Evolutionary conservation across 2,329 filamentous ascomycete genomes (phyloP), one percentile per base, ranked within the genome.

Genomic region (Myriosclerotinia scirpicola): DNA sequence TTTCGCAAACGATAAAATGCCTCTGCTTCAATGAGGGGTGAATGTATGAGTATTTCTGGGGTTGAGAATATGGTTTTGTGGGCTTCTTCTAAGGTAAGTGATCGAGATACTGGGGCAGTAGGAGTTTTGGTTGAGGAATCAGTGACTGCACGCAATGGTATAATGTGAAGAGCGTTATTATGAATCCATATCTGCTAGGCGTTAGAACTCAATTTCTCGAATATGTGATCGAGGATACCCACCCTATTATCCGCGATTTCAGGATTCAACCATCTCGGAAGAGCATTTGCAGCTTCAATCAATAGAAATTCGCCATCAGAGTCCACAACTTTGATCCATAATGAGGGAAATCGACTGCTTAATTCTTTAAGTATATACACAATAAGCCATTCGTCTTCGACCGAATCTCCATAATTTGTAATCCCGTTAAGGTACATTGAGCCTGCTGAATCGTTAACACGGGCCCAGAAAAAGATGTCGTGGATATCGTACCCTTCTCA

Each of bases 351-450:
- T 48, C 84, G 82, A 72, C 84, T 90, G 72, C 89, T 93, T 72
- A 98, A 80, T 78, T 96, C 90, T 54, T 91, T 87, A 40, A 99
- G 82, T 6, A 98, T 80, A 79, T 93, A 97, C 26, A 98, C 93
- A 68, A 98, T 89, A 7, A 98, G 85, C 96, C 95, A 99, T 80
- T 99, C 96, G 73, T 99, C 95, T 75, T 97, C 94, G 5, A 98
- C 88, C 0, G 93, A 95, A 78, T 99, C 96, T 11, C 94, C 93
- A 74, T 93, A 98, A 76, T 94, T 91, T 0, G 92, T 95, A 62
- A 83, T 82, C 26, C 94, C 94, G 69, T 87, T 85, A 7, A 99
- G 83, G 70, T 88, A 87, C n/a, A 81, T 75, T 11, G 86, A 75
- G 1, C 82, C 84, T 84, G 52, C 20, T 30, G 48, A 26, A n/a